These are phyloP conservation scores for Allantophomopsis lycopodina DNA, from an alignment of 2,329 filamentous ascomycete genomes.

Conservation along the genomic window DNA sequence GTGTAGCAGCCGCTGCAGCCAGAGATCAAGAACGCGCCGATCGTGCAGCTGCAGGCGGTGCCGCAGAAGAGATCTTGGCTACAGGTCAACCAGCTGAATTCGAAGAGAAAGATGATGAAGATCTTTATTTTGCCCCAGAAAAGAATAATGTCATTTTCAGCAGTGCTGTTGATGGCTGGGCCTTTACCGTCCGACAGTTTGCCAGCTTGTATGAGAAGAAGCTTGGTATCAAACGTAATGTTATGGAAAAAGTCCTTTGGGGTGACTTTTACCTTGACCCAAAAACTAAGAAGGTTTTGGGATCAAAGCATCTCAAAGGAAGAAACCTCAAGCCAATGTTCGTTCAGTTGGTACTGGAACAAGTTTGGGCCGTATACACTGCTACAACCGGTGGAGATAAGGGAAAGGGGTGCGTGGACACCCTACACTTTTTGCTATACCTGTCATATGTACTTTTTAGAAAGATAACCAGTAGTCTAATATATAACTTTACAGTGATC, in stretches of 20 bases:
- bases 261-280: constrained; percentile 93
- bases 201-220: constrained; percentile 92
- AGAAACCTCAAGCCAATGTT: constrained; percentile 91
- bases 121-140: constrained; percentile 95
- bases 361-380: constrained; percentile 90
- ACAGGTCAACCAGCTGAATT: constrained; percentile 47
- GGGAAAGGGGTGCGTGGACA: constrained; percentile 57
- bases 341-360: constrained; percentile 89
- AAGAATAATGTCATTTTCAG: constrained; percentile 99
- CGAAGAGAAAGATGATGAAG: constrained; percentile 87
- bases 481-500: constrained; percentile 40
- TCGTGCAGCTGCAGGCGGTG: constrained; percentile 13
- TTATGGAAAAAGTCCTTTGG: constrained; percentile 91
- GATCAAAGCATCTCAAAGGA: constrained; percentile 84
- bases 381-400: constrained; percentile 74
- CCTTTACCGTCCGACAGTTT: constrained; percentile 92
- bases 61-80: constrained; percentile 34
- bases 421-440: constrained; percentile 11
- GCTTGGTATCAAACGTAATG: constrained; percentile 76
- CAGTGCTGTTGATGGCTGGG: constrained; percentile 97
- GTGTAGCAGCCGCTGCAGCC: constrained; percentile 56
- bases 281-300: constrained; percentile 88
- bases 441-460: too few relatives aligned
- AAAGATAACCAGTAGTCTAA: constrained; percentile 15
- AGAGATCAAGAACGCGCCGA: constrained; percentile 36